These are phyloP conservation scores for Eucalyptus curtisii DNA, from an alignment of 345 rosid genomes.

Conservation along the genomic window DNA sequence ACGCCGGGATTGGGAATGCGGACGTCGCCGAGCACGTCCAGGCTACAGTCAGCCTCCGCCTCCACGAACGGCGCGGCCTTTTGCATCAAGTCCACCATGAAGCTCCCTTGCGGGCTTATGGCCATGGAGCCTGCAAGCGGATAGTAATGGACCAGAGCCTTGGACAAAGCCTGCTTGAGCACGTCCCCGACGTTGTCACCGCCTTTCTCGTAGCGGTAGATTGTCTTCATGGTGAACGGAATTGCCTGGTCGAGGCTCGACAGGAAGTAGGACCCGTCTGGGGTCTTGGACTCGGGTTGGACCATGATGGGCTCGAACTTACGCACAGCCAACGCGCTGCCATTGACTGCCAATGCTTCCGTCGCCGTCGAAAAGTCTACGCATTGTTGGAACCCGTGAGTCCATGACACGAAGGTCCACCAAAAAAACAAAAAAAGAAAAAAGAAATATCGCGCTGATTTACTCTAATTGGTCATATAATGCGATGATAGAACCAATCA, in stretches of 20 bases:
- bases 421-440: no score
- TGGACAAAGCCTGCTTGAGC: not conserved
- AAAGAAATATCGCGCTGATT: not conserved
- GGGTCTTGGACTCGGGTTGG: not conserved
- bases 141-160: not conserved
- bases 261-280: not conserved
- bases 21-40: slow-evolving; percentile 4
- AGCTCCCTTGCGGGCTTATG: not conserved
- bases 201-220: not conserved
- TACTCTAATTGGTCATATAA: not conserved
- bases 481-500: not conserved
- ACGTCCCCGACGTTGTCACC: not conserved
- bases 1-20: not conserved
- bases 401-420: not conserved
- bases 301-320: not conserved
- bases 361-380: not conserved
- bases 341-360: not conserved
- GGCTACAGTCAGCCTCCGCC: not conserved
- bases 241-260: slow-evolving; percentile 1
- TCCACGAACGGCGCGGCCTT: slow-evolving; percentile 7
- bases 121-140: not conserved
- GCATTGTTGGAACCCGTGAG: not conserved
- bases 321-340: not conserved
- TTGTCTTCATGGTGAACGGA: not conserved
- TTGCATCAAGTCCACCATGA: not conserved